Conservation (phyloP, 768 basidiomycete species). For the Sarcodon aspratus region DNA sequence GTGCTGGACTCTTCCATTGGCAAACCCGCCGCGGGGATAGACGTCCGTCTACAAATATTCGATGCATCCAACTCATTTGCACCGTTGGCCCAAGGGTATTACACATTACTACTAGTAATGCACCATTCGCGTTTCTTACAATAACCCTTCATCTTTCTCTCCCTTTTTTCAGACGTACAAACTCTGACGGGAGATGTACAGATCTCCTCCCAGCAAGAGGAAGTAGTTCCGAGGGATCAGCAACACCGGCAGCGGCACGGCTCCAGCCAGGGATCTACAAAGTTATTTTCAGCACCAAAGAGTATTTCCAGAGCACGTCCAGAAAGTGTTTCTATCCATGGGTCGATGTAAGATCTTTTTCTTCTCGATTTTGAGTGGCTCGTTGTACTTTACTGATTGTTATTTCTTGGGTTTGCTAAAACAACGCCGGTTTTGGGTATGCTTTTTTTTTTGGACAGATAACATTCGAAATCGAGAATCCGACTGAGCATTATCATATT, state of each 20-base stretch:
- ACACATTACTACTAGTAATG: too few relatives aligned
- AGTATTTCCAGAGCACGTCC: constrained; percentile 60
- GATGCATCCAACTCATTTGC: constrained; percentile 14
- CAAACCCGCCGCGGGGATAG: constrained; percentile 65
- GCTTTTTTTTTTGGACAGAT: constrained; percentile 30
- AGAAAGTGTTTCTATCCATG: constrained; percentile 79
- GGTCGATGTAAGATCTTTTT: constrained; percentile 56
- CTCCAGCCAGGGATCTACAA: constrained; percentile 65
- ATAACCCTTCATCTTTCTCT: too few relatives aligned
- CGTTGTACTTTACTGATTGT: neutral
- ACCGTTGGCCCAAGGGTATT: constrained; percentile 46
- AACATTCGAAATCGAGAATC: constrained; percentile 59
- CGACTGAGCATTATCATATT: constrained; percentile 81
- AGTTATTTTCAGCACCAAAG: constrained; percentile 72
- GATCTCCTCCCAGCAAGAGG: constrained; percentile 47
- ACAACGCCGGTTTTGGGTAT: too few relatives aligned
- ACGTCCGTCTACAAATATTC: constrained; percentile 48
- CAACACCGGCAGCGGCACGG: constrained; percentile 16
- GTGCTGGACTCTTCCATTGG: constrained; percentile 84
- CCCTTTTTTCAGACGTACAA: constrained; percentile 27
- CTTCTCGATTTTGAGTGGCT: neutral
- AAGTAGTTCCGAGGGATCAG: constrained; percentile 24
- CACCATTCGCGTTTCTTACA: too few relatives aligned
- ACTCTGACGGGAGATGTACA: constrained; percentile 75
- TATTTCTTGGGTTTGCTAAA: neutral